phyloP scores from a whole-genome alignment of 352 stramenopile species.

The Phytopythium ostracodes region DNA sequence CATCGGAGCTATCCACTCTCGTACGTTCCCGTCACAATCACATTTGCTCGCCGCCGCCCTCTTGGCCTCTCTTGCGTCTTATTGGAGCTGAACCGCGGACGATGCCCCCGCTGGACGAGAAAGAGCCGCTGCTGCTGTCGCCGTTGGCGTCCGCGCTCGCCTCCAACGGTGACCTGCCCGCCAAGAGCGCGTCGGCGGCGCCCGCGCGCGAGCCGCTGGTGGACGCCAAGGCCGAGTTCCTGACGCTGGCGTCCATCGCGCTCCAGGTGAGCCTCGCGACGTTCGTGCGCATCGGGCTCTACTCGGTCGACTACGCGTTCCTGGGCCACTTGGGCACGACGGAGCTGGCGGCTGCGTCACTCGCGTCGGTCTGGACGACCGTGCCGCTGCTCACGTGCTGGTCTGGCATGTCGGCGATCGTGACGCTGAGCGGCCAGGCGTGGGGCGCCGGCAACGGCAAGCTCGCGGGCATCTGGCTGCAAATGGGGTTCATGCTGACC shows the following conservation, averaged over 20 bases:
- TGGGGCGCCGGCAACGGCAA: conserved; percentile 68
- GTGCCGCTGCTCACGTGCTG: conserved; percentile 68
- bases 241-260: conserved; percentile 67
- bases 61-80: too few species aligned
- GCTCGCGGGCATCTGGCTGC: conserved; percentile 65
- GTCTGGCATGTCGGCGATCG: conserved; percentile 62
- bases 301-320: conserved; percentile 76
- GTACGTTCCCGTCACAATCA: conserved; percentile 8
- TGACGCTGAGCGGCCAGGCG: conserved; percentile 75
- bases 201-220: conserved; percentile 30
- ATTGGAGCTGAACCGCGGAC: too few species aligned
- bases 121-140: conserved; percentile 19
- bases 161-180: not conserved
- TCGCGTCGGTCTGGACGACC: conserved; percentile 72
- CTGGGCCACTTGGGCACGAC: conserved; percentile 69
- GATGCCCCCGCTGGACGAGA: conserved; percentile 20
- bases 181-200: not conserved
- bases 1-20: too few species aligned
- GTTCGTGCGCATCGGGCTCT: conserved; percentile 70
- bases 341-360: conserved; percentile 67
- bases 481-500: conserved; percentile 57
- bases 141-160: not conserved
- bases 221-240: conserved; percentile 55
- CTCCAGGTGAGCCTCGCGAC: conserved; percentile 77
- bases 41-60: not conserved